These are phyloP conservation scores for Herpetomonas samuelpessoai DNA, from an alignment of 208 protist genomes.

Conservation along the genomic window DNA sequence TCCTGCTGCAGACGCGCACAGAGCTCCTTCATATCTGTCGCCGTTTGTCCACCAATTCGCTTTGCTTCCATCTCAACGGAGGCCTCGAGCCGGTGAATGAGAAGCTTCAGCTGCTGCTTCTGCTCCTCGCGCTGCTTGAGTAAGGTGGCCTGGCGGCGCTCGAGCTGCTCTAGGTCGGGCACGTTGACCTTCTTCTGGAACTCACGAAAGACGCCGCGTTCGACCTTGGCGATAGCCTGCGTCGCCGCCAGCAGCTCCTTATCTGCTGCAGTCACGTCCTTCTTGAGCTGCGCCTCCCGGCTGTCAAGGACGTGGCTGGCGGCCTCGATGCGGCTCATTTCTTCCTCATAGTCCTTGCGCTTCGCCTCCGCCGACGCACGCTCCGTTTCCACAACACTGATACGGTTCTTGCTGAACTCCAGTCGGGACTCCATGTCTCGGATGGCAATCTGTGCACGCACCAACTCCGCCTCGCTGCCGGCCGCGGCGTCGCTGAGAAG, in stretches of 20 bases:
- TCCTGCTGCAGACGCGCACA: conserved; percentile 43
- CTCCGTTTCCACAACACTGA: conserved; percentile 46
- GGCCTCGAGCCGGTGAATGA: conserved; percentile 76
- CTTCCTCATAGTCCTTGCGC: conserved; percentile 26
- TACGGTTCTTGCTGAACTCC: conserved; percentile 44
- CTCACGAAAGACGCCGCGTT: conserved; percentile 85
- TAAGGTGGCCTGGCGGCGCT: conserved; percentile 56
- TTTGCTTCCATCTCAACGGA: conserved; percentile 69
- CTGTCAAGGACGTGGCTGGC: conserved; percentile 23
- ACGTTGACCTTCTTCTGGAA: conserved; percentile 90
- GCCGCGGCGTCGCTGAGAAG: conserved; percentile 61
- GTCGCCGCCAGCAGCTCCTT: conserved; percentile 48
- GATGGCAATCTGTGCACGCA: conserved; percentile 58
- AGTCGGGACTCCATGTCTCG: conserved; percentile 68
- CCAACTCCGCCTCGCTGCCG: conserved; percentile 71
- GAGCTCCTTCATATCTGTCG: conserved; percentile 36
- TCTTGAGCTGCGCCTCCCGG: conserved; percentile 15
- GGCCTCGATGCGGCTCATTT: conserved; percentile 31
- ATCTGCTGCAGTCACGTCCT: conserved; percentile 36
- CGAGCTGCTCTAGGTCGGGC: conserved; percentile 85
- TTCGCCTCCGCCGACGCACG: conserved; percentile 28
- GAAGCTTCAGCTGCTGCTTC: conserved; percentile 68
- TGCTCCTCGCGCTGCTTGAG: conserved; percentile 53
- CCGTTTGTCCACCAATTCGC: conserved; percentile 35
- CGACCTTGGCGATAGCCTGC: conserved; percentile 57